Base-by-base conservation (phyloP, 306 rosid genomes). In the Luffa acutangula region DNA sequence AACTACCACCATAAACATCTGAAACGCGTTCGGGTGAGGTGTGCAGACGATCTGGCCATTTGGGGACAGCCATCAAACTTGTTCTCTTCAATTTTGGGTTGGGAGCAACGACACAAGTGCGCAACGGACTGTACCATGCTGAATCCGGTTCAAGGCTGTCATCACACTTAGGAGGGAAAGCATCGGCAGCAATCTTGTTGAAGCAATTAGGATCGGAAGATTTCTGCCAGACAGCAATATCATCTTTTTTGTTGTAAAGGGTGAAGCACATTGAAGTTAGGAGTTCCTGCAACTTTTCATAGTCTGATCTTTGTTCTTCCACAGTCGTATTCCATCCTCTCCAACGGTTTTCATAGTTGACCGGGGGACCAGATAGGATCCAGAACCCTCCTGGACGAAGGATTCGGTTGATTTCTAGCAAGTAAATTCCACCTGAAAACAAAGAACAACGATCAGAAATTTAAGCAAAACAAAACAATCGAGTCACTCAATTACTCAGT, bases 301-400 rank as follows among this genome's bases (percentile, higher is more conserved):
- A 93, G 84, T 96, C 98, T 12, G 94, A 76, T 88, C 75, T 90
- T 79, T 96, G 99, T 73, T 91, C 99, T 84, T 90, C 96, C 18
- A 89, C 78, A 0, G 98, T 96, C 4, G 99, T 93, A 87, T 96
- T 91, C 99, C 99, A 96, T 59, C 99, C 99, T 6, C 89, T 85
- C 99, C 99, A 96, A 79, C 90, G 91, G 45, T 81, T 78, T 85
- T 93, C 86, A 0, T 93, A 96, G 91, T 96, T 96, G 36, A 96
- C 98, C 3, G 99, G 99, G 12, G 99, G 99, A 33, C 99, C 99
- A 6, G 99, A 96, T 49, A 96, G 82, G 60, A 93, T 85, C 99
- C 99, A 96, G 80, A 96, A 93, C 39, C 99, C 99, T 79, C 99
- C 99, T 0, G 99, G 99, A 33, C 98, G 98, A 77, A 96, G 97